phyloP scores from a whole-genome alignment of 306 rosid genomes.

The Vigna mungo region DNA sequence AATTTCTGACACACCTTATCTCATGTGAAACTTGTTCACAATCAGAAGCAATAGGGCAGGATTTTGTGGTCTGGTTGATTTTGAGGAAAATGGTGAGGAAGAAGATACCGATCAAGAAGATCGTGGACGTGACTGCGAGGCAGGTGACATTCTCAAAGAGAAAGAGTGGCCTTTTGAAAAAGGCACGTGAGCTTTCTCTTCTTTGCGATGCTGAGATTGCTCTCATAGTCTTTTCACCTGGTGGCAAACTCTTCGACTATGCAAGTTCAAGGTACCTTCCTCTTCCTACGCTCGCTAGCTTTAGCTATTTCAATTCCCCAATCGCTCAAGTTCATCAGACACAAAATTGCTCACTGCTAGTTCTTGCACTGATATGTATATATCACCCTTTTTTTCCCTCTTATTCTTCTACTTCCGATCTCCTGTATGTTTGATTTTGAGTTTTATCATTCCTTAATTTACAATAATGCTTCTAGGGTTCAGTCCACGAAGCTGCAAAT shows the following conservation, averaged over 20 bases:
- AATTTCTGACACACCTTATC: not conserved
- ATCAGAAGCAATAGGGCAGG: not conserved
- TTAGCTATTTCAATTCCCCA: not conserved
- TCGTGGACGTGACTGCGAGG: not conserved
- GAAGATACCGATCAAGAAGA: slow-evolving; percentile 7
- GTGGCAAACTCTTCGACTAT: slow-evolving; percentile 1
- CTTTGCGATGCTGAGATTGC: slow-evolving; percentile 14
- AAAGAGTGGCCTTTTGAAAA: slow-evolving; percentile 1
- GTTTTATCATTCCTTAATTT: too few relatives aligned
- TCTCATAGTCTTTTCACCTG: not conserved
- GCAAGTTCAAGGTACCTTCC: slow-evolving; percentile 12
- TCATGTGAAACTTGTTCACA: not conserved
- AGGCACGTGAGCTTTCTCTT: slow-evolving; percentile 1
- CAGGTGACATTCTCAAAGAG: slow-evolving; percentile 8
- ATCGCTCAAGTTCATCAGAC: not conserved
- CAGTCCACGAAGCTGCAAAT: too few relatives aligned
- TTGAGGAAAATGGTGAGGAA: not conserved
- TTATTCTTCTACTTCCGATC: too few relatives aligned
- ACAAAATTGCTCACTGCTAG: too few relatives aligned
- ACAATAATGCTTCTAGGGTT: too few relatives aligned
- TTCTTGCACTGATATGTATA: too few relatives aligned
- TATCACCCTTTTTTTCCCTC: too few relatives aligned
- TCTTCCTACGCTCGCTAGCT: not conserved
- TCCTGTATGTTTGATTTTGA: too few relatives aligned
- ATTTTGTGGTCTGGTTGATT: not conserved